Base-by-base conservation (phyloP, 106 monocot species). In the Dendrobium catenatum region DNA sequence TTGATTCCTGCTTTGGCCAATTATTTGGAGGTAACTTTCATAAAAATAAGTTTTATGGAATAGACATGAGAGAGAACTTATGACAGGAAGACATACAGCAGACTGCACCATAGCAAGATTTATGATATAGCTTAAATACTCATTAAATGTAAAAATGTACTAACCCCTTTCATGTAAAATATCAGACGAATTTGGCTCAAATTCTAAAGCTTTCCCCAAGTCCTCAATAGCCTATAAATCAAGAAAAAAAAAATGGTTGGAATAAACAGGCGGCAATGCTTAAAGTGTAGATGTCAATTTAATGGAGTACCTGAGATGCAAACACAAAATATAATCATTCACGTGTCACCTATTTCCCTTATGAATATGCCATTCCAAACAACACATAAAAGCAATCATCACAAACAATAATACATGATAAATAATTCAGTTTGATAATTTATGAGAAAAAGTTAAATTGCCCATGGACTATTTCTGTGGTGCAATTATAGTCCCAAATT, bases 111-210 rank as follows among this genome's bases (percentile, higher is more conserved):
- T 51, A 13, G 13, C n/a, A 4, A 70, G 27, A 70, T 31, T 37
- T 70, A 70, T 31, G 37, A 70, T 31, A 70, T 70, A 66, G 13
- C 27, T 70, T 33, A 70, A 27, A 70, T 37, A 31, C 1, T 70
- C 33, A 15, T 1, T 26, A 68, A 82, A 68, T 8, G 43, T 26
- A 67, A 67, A 4, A 11, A 49, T 11, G 42, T 67, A 88, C 88
- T 82, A 77, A 96, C 96, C 96, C 55, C 92, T 92, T 86, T 97
- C 97, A 90, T 97, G 92, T 84, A 97, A 88, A 79, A 97, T 91
- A 85, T 97, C 97, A 20, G 89, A 79, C 31, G 94, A 92, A 83
- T 92, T 88, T 72, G 92, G 89, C 84, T 97, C 97, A 82, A 89
- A 91, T 80, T 94, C 91, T 81, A 94, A 84, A 74, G 94, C 94